Evolutionary conservation across 768 basidiomycete genomes (phyloP).

Genomic region (Imleria badia): DNA sequence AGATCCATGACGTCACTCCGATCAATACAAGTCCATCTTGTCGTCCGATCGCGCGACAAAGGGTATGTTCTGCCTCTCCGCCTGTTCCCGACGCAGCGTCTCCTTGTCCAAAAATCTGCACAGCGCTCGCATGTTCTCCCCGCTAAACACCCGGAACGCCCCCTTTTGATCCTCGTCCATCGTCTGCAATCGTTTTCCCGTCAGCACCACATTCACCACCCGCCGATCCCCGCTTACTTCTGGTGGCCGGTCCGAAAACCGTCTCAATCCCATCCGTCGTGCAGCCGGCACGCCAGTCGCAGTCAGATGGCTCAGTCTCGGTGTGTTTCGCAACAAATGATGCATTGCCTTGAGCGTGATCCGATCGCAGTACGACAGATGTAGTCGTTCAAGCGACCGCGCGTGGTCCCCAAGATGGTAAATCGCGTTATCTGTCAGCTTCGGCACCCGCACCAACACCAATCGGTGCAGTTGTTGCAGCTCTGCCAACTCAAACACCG

Average conservation of each 20-base stretch:
- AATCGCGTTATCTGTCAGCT: conserved; percentile 82
- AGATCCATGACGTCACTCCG: conserved; percentile 3
- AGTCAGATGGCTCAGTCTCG: conserved; percentile 68
- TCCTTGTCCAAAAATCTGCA: conserved; percentile 74
- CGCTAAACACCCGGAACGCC: conserved; percentile 79
- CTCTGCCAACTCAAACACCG: conserved; percentile 75
- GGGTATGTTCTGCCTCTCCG: conserved; percentile 59
- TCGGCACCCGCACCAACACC: conserved; percentile 76
- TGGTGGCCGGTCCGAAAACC: conserved; percentile 77
- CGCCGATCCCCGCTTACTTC: conserved; percentile 40
- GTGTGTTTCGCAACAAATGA: conserved; percentile 58
- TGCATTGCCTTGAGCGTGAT: conserved; percentile 77
- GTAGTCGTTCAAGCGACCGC: conserved; percentile 69
- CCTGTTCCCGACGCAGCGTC: conserved; percentile 51
- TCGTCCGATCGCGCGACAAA: conserved; percentile 64
- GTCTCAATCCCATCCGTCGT: conserved; percentile 62
- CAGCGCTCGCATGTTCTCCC: conserved; percentile 60
- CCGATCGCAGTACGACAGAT: conserved; percentile 84
- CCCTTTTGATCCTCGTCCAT: conserved; percentile 64
- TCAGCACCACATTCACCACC: conserved; percentile 1
- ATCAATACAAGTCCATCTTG: conserved; percentile 57
- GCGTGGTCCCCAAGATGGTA: conserved; percentile 76
- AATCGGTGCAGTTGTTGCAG: conserved; percentile 71
- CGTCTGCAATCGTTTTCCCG: conserved; percentile 40
- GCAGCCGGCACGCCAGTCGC: conserved; percentile 80